A percentile compares a stretch with the other conserved stretches of the same genome.
Conservation (phyloP, 2,329 filamentous ascomycete species). For the Cladophialophora chaetospira region DNA sequence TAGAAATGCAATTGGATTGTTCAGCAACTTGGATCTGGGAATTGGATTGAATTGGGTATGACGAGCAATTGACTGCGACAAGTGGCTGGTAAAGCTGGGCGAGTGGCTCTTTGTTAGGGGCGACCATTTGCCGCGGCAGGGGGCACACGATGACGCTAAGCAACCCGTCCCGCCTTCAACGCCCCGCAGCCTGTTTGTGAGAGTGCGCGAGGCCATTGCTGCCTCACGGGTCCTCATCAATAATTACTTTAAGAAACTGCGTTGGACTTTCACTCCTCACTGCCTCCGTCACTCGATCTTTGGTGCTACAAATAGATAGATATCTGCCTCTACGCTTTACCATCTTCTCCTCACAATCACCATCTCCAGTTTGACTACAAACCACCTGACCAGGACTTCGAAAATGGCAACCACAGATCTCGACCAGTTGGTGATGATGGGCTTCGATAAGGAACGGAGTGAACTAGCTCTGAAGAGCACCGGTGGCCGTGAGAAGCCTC, state of each 20-base stretch:
- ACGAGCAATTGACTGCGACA: constrained; percentile 5
- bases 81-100: neutral
- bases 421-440: constrained; percentile 65
- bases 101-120: neutral
- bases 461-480: constrained; percentile 82
- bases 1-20: constrained; percentile 25
- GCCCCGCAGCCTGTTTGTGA: constrained; percentile 6
- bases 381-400: neutral
- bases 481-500: constrained; percentile 66
- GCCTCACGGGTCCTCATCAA: neutral
- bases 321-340: neutral
- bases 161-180: neutral
- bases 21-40: constrained; percentile 18
- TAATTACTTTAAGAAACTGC: neutral
- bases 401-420: constrained; percentile 52
- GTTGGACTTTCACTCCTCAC: no score
- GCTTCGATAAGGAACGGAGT: constrained; percentile 80
- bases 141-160: neutral
- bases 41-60: no score
- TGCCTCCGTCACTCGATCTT: neutral
- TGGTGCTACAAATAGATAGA: no score
- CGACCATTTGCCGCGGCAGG: neutral
- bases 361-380: no score
- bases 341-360: neutral
- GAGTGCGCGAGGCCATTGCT: no score